These are phyloP conservation scores for Boletus patriciae DNA, from an alignment of 768 basidiomycete species.

Conservation along the genomic window DNA sequence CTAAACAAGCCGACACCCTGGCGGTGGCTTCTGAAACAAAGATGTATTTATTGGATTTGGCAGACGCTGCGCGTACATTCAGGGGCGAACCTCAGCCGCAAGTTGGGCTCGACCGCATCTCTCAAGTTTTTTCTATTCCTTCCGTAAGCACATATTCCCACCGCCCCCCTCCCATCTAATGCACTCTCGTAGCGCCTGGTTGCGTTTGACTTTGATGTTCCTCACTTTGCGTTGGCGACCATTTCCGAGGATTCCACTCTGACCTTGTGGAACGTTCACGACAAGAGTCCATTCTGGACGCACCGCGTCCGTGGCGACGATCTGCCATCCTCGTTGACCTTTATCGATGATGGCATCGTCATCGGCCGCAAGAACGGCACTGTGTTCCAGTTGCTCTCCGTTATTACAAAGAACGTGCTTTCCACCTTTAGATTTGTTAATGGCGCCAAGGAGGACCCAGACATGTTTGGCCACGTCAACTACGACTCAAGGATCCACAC, in stretches of 20 bases:
- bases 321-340: constrained; percentile 76
- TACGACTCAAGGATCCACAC: constrained; percentile 86
- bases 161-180: not conserved
- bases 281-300: constrained; percentile 71
- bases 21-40: constrained; percentile 81
- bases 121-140: constrained; percentile 64
- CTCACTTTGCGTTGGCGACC: constrained; percentile 74
- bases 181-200: constrained; percentile 61
- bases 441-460: constrained; percentile 64
- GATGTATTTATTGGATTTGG: constrained; percentile 74
- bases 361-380: constrained; percentile 85
- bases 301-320: constrained; percentile 80
- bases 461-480: constrained; percentile 87
- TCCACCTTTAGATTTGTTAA: constrained; percentile 81
- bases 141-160: constrained; percentile 49
- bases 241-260: constrained; percentile 82
- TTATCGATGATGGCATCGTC: constrained; percentile 84
- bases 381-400: constrained; percentile 78
- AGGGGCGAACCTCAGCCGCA: constrained; percentile 68
- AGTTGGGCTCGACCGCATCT: constrained; percentile 65
- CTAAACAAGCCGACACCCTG: constrained; percentile 73
- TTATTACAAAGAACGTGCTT: constrained; percentile 67
- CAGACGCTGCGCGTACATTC: constrained; percentile 57
- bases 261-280: constrained; percentile 79
- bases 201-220: constrained; percentile 82